phyloP scores from a whole-genome alignment of 306 rosid genomes.

The Inga leiocalycina region DNA sequence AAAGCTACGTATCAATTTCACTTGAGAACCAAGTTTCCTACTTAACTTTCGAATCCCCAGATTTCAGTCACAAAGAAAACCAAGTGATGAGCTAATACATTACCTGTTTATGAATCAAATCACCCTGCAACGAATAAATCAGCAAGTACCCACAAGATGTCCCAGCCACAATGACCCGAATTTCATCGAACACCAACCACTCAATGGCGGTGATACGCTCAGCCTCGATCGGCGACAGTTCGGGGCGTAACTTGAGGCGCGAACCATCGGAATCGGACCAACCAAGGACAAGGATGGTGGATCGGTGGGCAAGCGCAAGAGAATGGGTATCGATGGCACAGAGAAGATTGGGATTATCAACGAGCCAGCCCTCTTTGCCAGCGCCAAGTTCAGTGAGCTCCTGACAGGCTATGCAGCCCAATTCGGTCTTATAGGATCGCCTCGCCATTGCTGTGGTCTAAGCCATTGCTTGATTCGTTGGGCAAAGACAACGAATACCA shows the following conservation, averaged over 20 bases:
- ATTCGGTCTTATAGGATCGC: slow-evolving; percentile 66
- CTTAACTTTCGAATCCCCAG: slow-evolving; percentile 1
- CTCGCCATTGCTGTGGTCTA: slow-evolving; percentile 50
- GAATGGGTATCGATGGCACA: slow-evolving; percentile 87
- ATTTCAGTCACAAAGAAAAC: neutral
- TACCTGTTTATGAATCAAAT: slow-evolving; percentile 87
- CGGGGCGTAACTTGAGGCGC: slow-evolving; percentile 70
- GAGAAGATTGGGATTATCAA: slow-evolving; percentile 66
- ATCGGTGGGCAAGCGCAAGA: slow-evolving; percentile 73
- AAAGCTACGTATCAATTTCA: neutral
- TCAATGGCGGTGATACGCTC: slow-evolving; percentile 78
- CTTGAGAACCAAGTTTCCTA: neutral
- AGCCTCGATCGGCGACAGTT: slow-evolving; percentile 68
- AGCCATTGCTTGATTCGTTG: neutral
- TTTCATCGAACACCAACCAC: slow-evolving; percentile 80
- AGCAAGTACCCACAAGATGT: slow-evolving; percentile 80
- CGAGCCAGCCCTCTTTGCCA: slow-evolving; percentile 87
- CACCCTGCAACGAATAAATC: slow-evolving; percentile 68
- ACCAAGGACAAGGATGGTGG: slow-evolving; percentile 62
- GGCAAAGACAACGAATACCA: neutral
- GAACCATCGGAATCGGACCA: slow-evolving; percentile 57
- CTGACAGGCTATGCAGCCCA: slow-evolving; percentile 88
- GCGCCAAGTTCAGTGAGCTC: slow-evolving; percentile 83
- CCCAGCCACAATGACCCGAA: slow-evolving; percentile 77
- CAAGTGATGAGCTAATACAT: neutral